These are phyloP conservation scores for Crotalaria pallida DNA, from an alignment of 306 rosid genomes.

Conservation along the genomic window DNA sequence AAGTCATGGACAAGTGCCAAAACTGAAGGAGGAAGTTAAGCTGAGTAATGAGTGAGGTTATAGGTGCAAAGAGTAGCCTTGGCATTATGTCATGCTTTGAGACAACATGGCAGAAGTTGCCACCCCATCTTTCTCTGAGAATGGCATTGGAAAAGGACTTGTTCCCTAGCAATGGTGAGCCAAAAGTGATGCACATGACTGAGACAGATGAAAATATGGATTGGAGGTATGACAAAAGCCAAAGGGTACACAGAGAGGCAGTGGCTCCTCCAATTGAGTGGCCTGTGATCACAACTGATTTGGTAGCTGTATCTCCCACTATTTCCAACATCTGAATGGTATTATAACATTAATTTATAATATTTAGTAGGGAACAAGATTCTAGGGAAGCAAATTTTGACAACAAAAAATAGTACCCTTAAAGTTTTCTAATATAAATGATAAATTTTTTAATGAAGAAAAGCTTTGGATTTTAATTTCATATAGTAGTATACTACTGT, in stretches of 20 bases:
- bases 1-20: constrained; percentile 62
- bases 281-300: constrained; percentile 76
- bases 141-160: constrained; percentile 56
- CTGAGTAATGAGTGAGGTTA: constrained; percentile 36
- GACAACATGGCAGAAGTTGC: constrained; percentile 71
- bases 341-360: constrained; percentile 1
- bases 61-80: constrained; percentile 65
- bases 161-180: constrained; percentile 79
- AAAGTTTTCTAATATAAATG: neutral
- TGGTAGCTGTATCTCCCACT: constrained; percentile 35
- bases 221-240: constrained; percentile 62
- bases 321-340: constrained; percentile 45
- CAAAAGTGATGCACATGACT: constrained; percentile 70
- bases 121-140: constrained; percentile 66
- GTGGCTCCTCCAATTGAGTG: constrained; percentile 84
- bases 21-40: constrained; percentile 45
- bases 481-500: too few relatives aligned
- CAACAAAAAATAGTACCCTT: neutral
- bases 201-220: constrained; percentile 28
- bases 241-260: constrained; percentile 69
- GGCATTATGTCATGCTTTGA: constrained; percentile 84
- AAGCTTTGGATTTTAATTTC: neutral
- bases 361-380: constrained; percentile 9
- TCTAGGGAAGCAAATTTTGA: neutral
- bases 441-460: neutral